Conservation (phyloP, 2,329 filamentous ascomycete species). For the Phyllosticta capitalensis region DNA sequence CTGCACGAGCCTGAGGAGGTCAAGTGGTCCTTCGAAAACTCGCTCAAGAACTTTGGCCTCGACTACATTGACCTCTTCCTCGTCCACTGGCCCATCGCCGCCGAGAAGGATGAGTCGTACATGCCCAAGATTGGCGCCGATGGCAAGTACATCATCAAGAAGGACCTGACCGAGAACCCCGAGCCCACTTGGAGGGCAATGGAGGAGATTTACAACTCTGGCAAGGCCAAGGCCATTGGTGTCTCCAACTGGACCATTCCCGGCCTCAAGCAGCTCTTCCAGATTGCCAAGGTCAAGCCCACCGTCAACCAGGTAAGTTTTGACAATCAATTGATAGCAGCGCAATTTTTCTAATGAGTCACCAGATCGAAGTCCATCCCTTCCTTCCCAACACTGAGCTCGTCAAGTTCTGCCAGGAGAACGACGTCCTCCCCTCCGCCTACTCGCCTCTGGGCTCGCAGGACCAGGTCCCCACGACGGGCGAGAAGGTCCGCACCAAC, state of each 20-base stretch:
- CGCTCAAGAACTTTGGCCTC: constrained; percentile 51
- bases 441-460: constrained; percentile 63
- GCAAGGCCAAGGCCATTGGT: constrained; percentile 56
- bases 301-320: constrained; percentile 48
- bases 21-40: constrained; percentile 51
- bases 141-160: constrained; percentile 54
- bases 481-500: constrained; percentile 61
- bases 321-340: neutral
- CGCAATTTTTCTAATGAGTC: neutral
- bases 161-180: constrained; percentile 57
- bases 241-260: constrained; percentile 64
- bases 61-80: constrained; percentile 63
- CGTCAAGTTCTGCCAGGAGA: constrained; percentile 47
- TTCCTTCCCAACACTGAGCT: constrained; percentile 58
- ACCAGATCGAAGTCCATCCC: constrained; percentile 61
- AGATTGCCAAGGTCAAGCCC: constrained; percentile 56
- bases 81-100: constrained; percentile 50
- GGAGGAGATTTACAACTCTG: constrained; percentile 52
- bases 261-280: constrained; percentile 58
- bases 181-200: constrained; percentile 59
- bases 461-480: constrained; percentile 58
- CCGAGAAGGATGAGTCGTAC: constrained; percentile 41
- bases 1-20: constrained; percentile 48
- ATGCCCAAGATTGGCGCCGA: constrained; percentile 48
- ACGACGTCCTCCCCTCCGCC: constrained; percentile 52